Conservation (phyloP, 2,329 filamentous ascomycete species). For the Atkinsonella hypoxylon region DNA sequence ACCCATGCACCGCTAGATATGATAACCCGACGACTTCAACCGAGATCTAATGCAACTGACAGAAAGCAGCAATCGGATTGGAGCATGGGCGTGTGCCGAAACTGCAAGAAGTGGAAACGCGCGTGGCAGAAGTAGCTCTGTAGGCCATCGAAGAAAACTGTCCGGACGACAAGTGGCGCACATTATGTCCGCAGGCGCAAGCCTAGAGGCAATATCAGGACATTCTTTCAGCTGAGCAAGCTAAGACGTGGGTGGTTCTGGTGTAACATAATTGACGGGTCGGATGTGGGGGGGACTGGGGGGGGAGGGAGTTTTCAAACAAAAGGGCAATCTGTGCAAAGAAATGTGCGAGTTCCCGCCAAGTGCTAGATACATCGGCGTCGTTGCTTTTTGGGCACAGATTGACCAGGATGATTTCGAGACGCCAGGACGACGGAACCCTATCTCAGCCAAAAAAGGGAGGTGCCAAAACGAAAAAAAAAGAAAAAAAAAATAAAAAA, state of each 20-base stretch:
- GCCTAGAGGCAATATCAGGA: not conserved
- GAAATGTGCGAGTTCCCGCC: not conserved
- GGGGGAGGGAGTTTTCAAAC: too few relatives aligned
- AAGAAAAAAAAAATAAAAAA: not conserved
- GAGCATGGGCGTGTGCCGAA: not conserved
- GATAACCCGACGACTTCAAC: not conserved
- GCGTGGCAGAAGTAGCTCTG: not conserved
- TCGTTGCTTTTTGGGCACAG: not conserved
- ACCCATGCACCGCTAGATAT: not conserved
- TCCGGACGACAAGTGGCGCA: not conserved
- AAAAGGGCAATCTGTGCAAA: not conserved
- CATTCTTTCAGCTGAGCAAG: slow-evolving; percentile 10
- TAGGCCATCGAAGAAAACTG: not conserved
- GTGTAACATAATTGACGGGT: not conserved
- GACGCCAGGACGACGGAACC: not conserved
- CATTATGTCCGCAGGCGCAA: not conserved
- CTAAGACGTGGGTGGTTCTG: not conserved
- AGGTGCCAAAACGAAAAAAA: not conserved
- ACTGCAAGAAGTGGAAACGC: not conserved
- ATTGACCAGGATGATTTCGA: not conserved
- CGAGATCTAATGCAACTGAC: not conserved
- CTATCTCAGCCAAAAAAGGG: not conserved
- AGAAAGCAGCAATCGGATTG: not conserved
- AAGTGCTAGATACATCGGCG: not conserved
- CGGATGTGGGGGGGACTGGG: not conserved